These are phyloP conservation scores for Calonectria multiphialidica DNA, from an alignment of 2,329 filamentous ascomycete genomes.

Conservation along the genomic window DNA sequence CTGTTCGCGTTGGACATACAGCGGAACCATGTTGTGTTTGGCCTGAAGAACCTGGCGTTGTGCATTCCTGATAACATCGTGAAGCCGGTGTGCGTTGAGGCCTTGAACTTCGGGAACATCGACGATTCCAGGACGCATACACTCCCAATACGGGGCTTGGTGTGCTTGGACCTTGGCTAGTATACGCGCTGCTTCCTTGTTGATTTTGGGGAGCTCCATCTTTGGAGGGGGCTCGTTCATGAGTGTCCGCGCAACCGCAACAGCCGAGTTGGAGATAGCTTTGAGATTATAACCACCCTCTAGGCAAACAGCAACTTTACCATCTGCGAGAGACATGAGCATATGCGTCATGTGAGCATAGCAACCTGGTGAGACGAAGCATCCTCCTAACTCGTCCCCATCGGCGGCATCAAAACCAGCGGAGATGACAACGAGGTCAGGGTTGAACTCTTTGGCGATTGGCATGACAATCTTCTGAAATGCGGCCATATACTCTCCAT, in stretches of 20 bases:
- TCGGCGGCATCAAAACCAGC: constrained; percentile 96
- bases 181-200: constrained; percentile 67
- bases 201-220: constrained; percentile 68
- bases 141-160: constrained; percentile 85
- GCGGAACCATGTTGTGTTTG: constrained; percentile 81
- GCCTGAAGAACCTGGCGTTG: constrained; percentile 80
- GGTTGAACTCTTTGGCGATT: constrained; percentile 91
- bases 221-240: constrained; percentile 92
- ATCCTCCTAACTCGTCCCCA: constrained; percentile 92
- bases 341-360: constrained; percentile 99
- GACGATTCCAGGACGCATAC: constrained; percentile 79
- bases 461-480: constrained; percentile 98
- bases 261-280: constrained; percentile 91
- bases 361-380: constrained; percentile 89
- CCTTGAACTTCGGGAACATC: constrained; percentile 64
- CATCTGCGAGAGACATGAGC: constrained; percentile 93
- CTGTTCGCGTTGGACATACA: constrained; percentile 81
- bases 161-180: constrained; percentile 70
- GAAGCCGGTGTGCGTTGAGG: constrained; percentile 72
- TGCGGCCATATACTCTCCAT: constrained; percentile 95
- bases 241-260: constrained; percentile 90
- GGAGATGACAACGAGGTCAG: constrained; percentile 94
- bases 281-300: constrained; percentile 96
- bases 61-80: constrained; percentile 83
- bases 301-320: constrained; percentile 91